phyloP scores from a whole-genome alignment of 352 stramenopile genomes.

The Phytophthora ramorum region DNA sequence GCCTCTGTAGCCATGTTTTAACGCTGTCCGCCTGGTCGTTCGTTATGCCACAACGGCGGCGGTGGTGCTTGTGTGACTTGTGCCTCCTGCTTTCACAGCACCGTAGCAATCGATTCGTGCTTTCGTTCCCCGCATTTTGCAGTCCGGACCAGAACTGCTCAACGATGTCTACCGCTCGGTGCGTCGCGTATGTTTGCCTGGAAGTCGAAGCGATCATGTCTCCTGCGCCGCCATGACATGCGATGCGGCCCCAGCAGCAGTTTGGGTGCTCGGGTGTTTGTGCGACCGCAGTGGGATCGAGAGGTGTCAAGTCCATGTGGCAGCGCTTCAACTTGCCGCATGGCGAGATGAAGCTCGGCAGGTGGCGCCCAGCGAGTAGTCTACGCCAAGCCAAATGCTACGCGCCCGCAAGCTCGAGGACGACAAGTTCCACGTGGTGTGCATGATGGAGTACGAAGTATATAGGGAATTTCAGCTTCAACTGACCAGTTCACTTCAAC shows the following conservation, averaged over 20 bases:
- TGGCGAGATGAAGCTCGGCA: conserved; percentile 14
- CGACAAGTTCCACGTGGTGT: conserved; percentile 4
- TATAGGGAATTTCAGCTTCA: conserved; percentile 4
- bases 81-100: conserved; percentile 14
- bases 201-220: conserved; percentile 12
- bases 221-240: conserved; percentile 10
- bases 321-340: conserved; percentile 7
- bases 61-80: background rate
- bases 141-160: background rate
- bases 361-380: background rate
- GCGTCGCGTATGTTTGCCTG: conserved; percentile 23
- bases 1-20: background rate
- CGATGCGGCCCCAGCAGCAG: conserved; percentile 20
- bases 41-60: background rate
- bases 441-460: background rate
- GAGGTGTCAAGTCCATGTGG: background rate
- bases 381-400: background rate
- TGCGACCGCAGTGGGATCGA: conserved; percentile 4
- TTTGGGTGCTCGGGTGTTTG: conserved; percentile 10
- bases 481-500: conserved; percentile 12
- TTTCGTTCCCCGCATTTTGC: background rate
- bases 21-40: background rate
- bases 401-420: too few species aligned
- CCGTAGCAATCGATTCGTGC: background rate
- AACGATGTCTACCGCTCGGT: too few species aligned